Evolutionary conservation across 345 rosid species (phyloP).

Genomic region (Acer saccharum): DNA sequence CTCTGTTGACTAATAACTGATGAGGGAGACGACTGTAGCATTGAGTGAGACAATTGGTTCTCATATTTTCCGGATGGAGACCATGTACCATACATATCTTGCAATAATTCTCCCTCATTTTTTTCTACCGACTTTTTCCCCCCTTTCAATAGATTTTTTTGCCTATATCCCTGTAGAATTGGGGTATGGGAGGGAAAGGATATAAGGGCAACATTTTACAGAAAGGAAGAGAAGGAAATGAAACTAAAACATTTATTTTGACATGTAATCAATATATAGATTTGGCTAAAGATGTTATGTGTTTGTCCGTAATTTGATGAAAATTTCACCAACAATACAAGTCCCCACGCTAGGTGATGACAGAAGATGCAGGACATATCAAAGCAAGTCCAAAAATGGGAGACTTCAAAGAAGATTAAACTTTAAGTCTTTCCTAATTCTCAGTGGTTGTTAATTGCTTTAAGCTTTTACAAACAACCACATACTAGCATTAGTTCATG

Average conservation of each 20-base stretch:
- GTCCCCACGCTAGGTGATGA: background rate
- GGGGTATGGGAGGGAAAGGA: conserved; percentile 1
- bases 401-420: background rate
- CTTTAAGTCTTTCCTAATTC: background rate
- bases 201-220: conserved; percentile 7
- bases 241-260: background rate
- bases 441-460: background rate
- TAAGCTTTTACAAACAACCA: background rate
- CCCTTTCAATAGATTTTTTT: conserved; percentile 48
- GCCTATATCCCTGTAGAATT: conserved; percentile 50
- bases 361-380: background rate
- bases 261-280: background rate
- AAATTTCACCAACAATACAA: background rate
- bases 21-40: conserved; percentile 37
- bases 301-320: background rate
- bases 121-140: conserved; percentile 43
- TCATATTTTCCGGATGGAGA: conserved; percentile 38
- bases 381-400: background rate
- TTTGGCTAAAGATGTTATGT: background rate
- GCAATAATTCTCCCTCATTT: conserved; percentile 39
- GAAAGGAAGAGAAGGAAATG: background rate
- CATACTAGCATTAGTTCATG: too few relatives aligned
- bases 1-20: conserved; percentile 49
- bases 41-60: conserved; percentile 40
- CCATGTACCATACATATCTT: conserved; percentile 45